Conservation (phyloP, 2,329 filamentous ascomycete species). For the Aphanocladium album region DNA sequence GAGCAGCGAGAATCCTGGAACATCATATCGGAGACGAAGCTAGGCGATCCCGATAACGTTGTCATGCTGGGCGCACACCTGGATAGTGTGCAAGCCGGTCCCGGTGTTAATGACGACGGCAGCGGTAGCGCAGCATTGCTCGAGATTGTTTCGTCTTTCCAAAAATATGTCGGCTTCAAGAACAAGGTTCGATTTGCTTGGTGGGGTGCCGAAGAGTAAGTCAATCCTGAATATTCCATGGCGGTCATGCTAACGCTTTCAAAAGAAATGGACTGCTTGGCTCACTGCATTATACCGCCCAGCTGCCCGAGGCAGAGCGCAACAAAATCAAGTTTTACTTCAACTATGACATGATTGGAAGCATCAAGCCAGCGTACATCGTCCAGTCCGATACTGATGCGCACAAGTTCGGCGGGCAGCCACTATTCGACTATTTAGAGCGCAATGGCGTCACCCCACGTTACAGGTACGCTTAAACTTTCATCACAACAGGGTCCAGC, state of each 20-base stretch:
- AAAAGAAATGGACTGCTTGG: slow-evolving; percentile 36
- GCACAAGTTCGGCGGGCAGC: slow-evolving; percentile 31
- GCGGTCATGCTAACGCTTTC: neutral
- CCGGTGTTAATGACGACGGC: slow-evolving; percentile 39
- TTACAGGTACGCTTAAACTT: slow-evolving; percentile 24
- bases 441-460: slow-evolving; percentile 29
- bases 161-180: slow-evolving; percentile 32
- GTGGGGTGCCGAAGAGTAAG: slow-evolving; percentile 40
- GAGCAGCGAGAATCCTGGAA: slow-evolving; percentile 36
- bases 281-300: slow-evolving; percentile 35
- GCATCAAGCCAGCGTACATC: slow-evolving; percentile 32
- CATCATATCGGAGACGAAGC: slow-evolving; percentile 38
- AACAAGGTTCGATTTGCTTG: slow-evolving; percentile 41
- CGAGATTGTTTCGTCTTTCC: slow-evolving; percentile 33
- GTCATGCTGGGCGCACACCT: slow-evolving; percentile 38
- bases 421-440: slow-evolving; percentile 31
- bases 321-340: slow-evolving; percentile 61
- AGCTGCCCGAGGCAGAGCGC: slow-evolving; percentile 31
- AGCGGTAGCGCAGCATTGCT: slow-evolving; percentile 34
- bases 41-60: slow-evolving; percentile 37
- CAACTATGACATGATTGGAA: slow-evolving; percentile 68
- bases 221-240: neutral
- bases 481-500: neutral
- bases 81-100: slow-evolving; percentile 34
- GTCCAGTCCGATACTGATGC: slow-evolving; percentile 37